Evolutionary conservation across 108 stramenopile genomes (phyloP).

Genomic region (Cyclostephanos tholiformis): DNA sequence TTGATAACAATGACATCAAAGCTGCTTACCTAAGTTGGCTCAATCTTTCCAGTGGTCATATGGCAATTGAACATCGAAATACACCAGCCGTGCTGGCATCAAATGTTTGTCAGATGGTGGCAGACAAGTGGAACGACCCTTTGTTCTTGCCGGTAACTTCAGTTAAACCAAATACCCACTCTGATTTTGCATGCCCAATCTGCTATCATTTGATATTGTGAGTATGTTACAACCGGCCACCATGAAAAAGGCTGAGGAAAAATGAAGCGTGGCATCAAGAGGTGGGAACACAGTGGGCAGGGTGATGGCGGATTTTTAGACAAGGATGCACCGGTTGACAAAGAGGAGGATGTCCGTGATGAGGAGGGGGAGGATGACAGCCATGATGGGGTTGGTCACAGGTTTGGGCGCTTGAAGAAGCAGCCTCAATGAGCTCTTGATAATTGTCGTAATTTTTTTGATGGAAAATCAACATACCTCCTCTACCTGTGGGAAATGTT

Average conservation of each 20-base stretch:
- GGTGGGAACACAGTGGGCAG: constrained; percentile 2
- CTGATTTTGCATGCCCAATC: neutral
- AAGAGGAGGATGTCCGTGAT: neutral
- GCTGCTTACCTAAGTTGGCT: neutral
- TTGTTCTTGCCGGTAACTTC: neutral
- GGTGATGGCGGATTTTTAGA: neutral
- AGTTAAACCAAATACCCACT: neutral
- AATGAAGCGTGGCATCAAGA: neutral
- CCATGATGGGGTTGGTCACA: neutral
- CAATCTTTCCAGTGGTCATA: neutral
- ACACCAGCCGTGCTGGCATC: neutral
- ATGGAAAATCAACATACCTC: constrained; percentile 4
- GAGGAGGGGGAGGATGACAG: neutral
- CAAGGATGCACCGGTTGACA: neutral
- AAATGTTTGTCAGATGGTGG: neutral
- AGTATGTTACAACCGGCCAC: neutral
- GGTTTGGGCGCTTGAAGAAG: neutral
- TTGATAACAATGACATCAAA: constrained; percentile 5
- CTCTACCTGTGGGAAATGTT: constrained; percentile 1
- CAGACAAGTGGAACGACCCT: constrained; percentile 2
- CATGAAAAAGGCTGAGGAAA: neutral
- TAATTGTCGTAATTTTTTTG: neutral
- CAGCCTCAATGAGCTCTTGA: neutral
- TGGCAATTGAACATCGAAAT: neutral
- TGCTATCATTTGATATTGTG: neutral